Evolutionary conservation across 2,329 filamentous ascomycete genomes (phyloP).

Genomic region (Pyricularia grisea): DNA sequence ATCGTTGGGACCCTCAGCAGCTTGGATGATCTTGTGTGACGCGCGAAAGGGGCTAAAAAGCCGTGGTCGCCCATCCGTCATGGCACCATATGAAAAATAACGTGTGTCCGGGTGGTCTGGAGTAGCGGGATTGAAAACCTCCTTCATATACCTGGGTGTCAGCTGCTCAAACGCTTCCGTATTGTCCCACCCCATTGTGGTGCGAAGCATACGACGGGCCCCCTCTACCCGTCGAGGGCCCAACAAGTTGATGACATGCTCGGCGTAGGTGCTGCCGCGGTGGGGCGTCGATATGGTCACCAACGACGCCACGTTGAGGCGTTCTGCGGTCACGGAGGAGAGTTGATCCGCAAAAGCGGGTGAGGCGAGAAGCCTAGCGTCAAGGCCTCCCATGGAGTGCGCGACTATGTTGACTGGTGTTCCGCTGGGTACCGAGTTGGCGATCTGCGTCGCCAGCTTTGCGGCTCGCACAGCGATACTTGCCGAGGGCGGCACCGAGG

Average conservation of each 20-base stretch:
- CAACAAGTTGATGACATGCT: slow-evolving; percentile 39
- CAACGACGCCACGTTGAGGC: slow-evolving; percentile 32
- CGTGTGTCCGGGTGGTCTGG: slow-evolving; percentile 41
- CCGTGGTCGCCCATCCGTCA: slow-evolving; percentile 36
- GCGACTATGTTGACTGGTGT: slow-evolving; percentile 66
- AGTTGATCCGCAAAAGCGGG: slow-evolving; percentile 9
- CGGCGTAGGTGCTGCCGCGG: slow-evolving; percentile 45
- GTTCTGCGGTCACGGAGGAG: slow-evolving; percentile 28
- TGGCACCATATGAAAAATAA: slow-evolving; percentile 56
- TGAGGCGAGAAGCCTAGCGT: slow-evolving; percentile 57
- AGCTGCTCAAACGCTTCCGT: slow-evolving; percentile 54
- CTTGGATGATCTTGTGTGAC: slow-evolving; percentile 39
- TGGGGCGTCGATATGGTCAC: slow-evolving; percentile 48
- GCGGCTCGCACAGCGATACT: slow-evolving; percentile 52
- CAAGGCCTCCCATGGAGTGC: slow-evolving; percentile 60
- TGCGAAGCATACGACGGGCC: slow-evolving; percentile 41
- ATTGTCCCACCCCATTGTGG: slow-evolving; percentile 37
- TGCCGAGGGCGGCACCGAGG: slow-evolving; percentile 51
- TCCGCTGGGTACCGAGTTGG: slow-evolving; percentile 27
- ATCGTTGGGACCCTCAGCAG: slow-evolving; percentile 51
- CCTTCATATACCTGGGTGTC: slow-evolving; percentile 46
- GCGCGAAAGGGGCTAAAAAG: slow-evolving; percentile 55
- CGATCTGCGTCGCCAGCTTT: slow-evolving; percentile 46
- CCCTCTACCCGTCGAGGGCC: slow-evolving; percentile 40
- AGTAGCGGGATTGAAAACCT: slow-evolving; percentile 49